Evolutionary conservation across 2,329 filamentous ascomycete species (phyloP).

Genomic region (Hypoxylon rubiginosum): DNA sequence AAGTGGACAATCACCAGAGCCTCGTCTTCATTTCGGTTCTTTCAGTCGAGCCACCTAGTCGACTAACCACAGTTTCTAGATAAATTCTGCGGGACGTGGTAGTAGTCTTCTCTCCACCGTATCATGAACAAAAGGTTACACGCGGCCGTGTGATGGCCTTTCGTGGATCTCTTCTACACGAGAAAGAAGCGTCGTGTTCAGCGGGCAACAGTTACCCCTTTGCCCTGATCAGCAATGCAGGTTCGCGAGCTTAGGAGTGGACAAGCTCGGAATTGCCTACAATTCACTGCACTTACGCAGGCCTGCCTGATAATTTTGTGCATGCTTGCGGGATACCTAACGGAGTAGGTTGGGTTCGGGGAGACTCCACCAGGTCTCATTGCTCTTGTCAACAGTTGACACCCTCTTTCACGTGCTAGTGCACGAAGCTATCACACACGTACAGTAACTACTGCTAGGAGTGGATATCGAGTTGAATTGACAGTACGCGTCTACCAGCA

Average conservation of each 20-base stretch:
- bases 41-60: slow-evolving; percentile 17
- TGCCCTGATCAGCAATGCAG: slow-evolving; percentile 39
- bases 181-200: slow-evolving; percentile 28
- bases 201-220: slow-evolving; percentile 17
- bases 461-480: slow-evolving; percentile 14
- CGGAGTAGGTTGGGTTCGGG: slow-evolving; percentile 36
- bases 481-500: slow-evolving; percentile 11
- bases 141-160: slow-evolving; percentile 11
- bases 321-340: slow-evolving; percentile 34
- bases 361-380: slow-evolving; percentile 33
- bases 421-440: slow-evolving; percentile 24
- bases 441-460: slow-evolving; percentile 18
- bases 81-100: slow-evolving; percentile 21
- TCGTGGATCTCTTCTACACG: slow-evolving; percentile 36
- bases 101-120: slow-evolving; percentile 15
- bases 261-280: slow-evolving; percentile 23
- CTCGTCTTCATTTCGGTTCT: slow-evolving; percentile 34
- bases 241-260: slow-evolving; percentile 24
- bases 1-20: slow-evolving; percentile 36
- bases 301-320: slow-evolving; percentile 34
- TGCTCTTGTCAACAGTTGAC: slow-evolving; percentile 2
- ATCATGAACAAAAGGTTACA: slow-evolving; percentile 20
- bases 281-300: slow-evolving; percentile 21
- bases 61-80: slow-evolving; percentile 26
- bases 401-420: slow-evolving; percentile 37